Evolutionary conservation across 345 rosid species (phyloP).

Genomic region (Balakata baccata): DNA sequence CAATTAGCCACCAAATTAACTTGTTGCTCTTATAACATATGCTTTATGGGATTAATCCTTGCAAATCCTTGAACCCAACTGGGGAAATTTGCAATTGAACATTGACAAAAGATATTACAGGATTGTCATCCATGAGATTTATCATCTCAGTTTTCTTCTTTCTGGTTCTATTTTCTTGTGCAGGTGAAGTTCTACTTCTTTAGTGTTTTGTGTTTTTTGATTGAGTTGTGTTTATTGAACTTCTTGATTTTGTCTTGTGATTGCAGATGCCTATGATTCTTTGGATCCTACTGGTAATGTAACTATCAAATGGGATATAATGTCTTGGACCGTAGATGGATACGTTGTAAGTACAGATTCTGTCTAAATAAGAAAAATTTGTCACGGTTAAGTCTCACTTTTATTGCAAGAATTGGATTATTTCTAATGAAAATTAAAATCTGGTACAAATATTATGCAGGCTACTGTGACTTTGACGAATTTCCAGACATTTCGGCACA

Average conservation of each 20-base stretch:
- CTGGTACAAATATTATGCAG: conserved; percentile 33
- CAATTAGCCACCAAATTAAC: too few species aligned
- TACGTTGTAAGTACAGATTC: conserved; percentile 50
- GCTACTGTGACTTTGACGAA: conserved; percentile 70
- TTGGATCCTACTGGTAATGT: conserved; percentile 84
- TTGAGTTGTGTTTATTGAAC: conserved; percentile 5
- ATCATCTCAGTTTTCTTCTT: conserved; percentile 29
- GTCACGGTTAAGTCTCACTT: too few species aligned
- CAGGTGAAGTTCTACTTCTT: conserved; percentile 36
- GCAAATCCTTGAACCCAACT: conserved; percentile 4
- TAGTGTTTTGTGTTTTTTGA: background rate
- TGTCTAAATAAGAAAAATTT: too few species aligned
- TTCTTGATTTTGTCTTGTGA: conserved; percentile 2
- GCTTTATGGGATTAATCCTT: background rate
- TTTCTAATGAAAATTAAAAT: background rate
- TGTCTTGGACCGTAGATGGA: conserved; percentile 88
- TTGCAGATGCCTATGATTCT: conserved; percentile 86
- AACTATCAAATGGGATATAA: conserved; percentile 82
- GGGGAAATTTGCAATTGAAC: conserved; percentile 6
- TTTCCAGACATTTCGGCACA: conserved; percentile 75
- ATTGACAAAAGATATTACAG: background rate
- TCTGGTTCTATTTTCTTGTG: conserved; percentile 41
- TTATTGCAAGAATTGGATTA: too few species aligned
- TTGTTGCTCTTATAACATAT: background rate
- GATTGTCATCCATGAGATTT: conserved; percentile 35